Conservation (phyloP, 805 yeast genomes). For the Tetrapisispora iriomotensis region DNA sequence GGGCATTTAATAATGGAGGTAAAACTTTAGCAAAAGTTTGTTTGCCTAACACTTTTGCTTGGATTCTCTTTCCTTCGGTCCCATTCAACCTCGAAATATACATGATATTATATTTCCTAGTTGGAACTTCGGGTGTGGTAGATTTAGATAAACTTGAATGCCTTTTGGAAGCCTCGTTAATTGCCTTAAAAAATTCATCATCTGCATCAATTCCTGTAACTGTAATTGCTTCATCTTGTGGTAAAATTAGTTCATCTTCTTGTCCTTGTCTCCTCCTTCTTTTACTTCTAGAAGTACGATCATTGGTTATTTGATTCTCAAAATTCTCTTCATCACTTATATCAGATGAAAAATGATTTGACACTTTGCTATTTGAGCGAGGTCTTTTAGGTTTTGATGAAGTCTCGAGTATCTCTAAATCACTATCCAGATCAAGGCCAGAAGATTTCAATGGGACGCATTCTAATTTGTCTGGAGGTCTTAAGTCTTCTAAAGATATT, state of each 20-base stretch:
- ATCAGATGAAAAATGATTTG: neutral
- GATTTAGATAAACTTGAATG: conserved; percentile 4
- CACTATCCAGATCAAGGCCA: too few species aligned
- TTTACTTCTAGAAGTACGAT: neutral
- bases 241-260: neutral
- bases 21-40: conserved; percentile 19
- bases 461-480: too few species aligned
- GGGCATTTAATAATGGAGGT: conserved; percentile 20
- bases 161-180: conserved; percentile 10
- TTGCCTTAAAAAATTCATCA: conserved; percentile 19
- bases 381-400: too few species aligned
- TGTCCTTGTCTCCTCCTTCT: neutral
- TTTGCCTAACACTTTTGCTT: conserved; percentile 23
- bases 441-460: too few species aligned
- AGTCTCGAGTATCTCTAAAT: too few species aligned
- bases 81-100: conserved; percentile 25
- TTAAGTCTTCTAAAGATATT: too few species aligned
- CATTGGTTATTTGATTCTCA: neutral
- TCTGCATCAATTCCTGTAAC: conserved; percentile 12
- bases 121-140: conserved; percentile 8
- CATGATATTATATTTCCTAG: conserved; percentile 18
- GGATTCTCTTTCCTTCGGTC: conserved; percentile 17
- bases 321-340: neutral
- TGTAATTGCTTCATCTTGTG: neutral
- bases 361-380: too few species aligned